Conservation (phyloP, 139 green algal genomes). For the Asterochloris sp. region DNA sequence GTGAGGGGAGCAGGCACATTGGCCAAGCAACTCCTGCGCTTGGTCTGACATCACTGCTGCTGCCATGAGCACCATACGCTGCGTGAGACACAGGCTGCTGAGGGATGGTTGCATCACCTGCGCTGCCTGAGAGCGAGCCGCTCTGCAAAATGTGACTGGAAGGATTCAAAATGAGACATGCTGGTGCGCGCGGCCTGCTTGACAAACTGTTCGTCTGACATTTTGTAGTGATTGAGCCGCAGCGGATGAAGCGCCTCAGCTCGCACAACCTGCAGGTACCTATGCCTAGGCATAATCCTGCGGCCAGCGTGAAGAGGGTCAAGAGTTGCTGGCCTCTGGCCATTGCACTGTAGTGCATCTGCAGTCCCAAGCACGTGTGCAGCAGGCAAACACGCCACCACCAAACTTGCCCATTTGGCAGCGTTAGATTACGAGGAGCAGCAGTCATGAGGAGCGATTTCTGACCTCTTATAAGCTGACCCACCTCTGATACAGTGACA, state of each 20-base stretch:
- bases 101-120: too few relatives aligned
- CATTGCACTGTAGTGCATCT: neutral
- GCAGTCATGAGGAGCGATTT: neutral
- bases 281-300: slow-evolving; percentile 48
- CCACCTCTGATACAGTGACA: slow-evolving; percentile 56
- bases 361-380: neutral
- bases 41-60: too few relatives aligned
- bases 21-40: too few relatives aligned
- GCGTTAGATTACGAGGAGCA: neutral
- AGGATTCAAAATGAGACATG: slow-evolving; percentile 40
- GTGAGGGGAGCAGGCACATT: too few relatives aligned
- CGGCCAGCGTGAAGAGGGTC: neutral
- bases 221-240: slow-evolving; percentile 39
- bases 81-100: too few relatives aligned
- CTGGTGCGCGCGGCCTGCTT: slow-evolving; percentile 9
- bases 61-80: too few relatives aligned
- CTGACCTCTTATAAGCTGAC: slow-evolving; percentile 2
- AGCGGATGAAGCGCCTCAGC: slow-evolving; percentile 25
- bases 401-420: neutral
- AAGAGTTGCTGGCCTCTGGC: neutral
- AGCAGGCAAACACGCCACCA: neutral
- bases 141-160: slow-evolving; percentile 22
- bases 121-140: neutral
- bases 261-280: slow-evolving; percentile 35
- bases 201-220: slow-evolving; percentile 46